These are phyloP conservation scores for Beauveria caledonica DNA, from an alignment of 2,329 filamentous ascomycete species.

Conservation along the genomic window DNA sequence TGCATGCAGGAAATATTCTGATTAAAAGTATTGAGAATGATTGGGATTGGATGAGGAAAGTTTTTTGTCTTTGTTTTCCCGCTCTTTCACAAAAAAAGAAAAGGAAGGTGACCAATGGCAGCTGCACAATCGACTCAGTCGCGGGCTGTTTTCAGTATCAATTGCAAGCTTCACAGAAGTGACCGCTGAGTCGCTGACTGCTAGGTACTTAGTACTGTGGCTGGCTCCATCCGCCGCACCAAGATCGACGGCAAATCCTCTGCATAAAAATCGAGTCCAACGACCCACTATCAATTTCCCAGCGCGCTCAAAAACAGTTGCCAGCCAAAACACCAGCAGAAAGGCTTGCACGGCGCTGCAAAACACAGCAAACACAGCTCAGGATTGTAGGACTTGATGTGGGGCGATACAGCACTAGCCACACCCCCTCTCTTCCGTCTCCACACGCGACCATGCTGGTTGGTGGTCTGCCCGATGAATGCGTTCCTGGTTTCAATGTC, in stretches of 20 bases:
- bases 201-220: no score
- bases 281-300: slow-evolving; percentile 8
- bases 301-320: neutral
- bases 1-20: no score
- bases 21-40: no score
- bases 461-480: neutral
- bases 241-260: neutral
- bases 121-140: neutral
- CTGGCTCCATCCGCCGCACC: neutral
- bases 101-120: neutral
- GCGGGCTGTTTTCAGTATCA: neutral
- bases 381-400: no score
- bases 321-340: no score
- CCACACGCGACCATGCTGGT: neutral
- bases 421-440: neutral
- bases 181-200: no score
- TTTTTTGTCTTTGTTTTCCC: no score
- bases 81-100: neutral
- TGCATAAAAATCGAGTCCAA: neutral
- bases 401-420: neutral
- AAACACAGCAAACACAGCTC: no score
- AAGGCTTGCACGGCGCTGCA: no score
- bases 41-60: neutral
- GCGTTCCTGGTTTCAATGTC: slow-evolving; percentile 10
- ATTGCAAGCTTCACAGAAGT: neutral